Evolutionary conservation across 257 asterid species (phyloP), one percentile per base, ranked within the genome.

Genomic region (Knoxia roxburghii): DNA sequence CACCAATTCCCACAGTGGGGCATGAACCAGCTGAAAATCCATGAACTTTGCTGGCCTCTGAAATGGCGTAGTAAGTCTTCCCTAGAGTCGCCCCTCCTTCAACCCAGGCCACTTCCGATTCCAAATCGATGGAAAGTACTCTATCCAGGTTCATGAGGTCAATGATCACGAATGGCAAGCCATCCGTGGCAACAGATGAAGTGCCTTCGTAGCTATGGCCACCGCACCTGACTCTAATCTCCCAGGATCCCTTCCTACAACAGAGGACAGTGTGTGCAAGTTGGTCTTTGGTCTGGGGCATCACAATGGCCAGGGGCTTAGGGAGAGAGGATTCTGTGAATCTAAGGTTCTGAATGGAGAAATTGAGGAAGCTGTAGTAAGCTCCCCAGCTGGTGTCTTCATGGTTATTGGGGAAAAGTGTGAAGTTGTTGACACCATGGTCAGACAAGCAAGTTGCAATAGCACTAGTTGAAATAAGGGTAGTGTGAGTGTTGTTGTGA

Each of bases 131-230:
- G 0, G 80, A 74, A 30, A 87, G n/a, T n/a, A n/a, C 83, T 0
- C 65, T 37, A 23, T 81, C 67, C 20, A 89, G 64, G 27, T 72
- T 82, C 86, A 85, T 84, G 80, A 87, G 68, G 61, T 89, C 96
- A 33, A 89, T 82, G 60, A 89, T 32, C 29, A 85, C 87, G 21
- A 89, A 89, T 1, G 78, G 72, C 11, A 68, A 30, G 17, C 89
- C 95, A 20, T 81, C 84, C 1, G 35, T 41, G 13, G 84, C 71
- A 9, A 78, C 62, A 0, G 86, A 87, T 1, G 95, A 89, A 40
- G 86, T 72, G 24, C 95, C 96, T 80, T 89, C 95, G 6, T 89
- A 89, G 73, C 95, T 87, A 29, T 87, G 96, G 5, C 96, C 96
- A 1, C 96, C 95, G n/a, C 85, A 72, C 82, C 95, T 72, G 60